Percentiles rank a stretch among this genome's conserved stretches.
phyloP scores from a whole-genome alignment of 768 basidiomycete species.

The Neoboletus magnificus region DNA sequence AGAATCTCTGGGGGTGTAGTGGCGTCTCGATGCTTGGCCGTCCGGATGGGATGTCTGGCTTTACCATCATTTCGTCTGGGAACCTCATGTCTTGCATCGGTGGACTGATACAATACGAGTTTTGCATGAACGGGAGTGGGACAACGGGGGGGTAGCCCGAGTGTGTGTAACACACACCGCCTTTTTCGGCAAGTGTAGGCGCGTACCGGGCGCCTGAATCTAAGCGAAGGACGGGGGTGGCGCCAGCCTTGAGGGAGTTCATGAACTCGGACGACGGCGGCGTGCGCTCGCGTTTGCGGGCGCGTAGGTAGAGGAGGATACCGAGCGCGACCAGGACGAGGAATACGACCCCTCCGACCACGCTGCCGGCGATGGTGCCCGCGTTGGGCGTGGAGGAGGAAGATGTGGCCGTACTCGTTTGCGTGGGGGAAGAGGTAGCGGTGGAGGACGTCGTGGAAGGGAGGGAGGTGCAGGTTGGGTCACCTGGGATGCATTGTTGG shows the following conservation, averaged over 20 bases:
- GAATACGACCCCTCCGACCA: conserved; percentile 47
- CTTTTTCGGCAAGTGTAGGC: conserved; percentile 18
- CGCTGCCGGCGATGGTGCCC: conserved; percentile 52
- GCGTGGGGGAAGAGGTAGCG: not conserved
- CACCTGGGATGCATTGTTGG: not conserved
- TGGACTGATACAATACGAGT: conserved; percentile 10
- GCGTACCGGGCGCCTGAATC: conserved; percentile 19
- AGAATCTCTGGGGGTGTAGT: conserved; percentile 22
- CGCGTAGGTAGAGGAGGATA: conserved; percentile 41
- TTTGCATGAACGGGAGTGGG: conserved; percentile 16
- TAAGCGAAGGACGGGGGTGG: conserved; percentile 26
- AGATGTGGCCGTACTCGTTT: not conserved
- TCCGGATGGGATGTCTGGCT: conserved; percentile 8
- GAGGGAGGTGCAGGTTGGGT: not conserved
- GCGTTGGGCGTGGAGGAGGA: conserved; percentile 17
- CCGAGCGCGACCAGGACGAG: conserved; percentile 34
- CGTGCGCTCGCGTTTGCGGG: conserved; percentile 38
- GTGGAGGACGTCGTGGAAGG: not conserved
- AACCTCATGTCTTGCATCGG: conserved; percentile 10
- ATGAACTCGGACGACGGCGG: conserved; percentile 63
- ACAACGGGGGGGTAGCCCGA: conserved; percentile 1
- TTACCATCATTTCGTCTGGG: conserved; percentile 10
- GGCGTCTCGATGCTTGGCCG: conserved; percentile 20
- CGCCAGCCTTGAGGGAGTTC: conserved; percentile 24
- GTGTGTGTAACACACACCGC: not conserved